Evolutionary conservation across 2,329 filamentous ascomycete genomes (phyloP).

Genomic region (Neoscytalidium dimidiatum): DNA sequence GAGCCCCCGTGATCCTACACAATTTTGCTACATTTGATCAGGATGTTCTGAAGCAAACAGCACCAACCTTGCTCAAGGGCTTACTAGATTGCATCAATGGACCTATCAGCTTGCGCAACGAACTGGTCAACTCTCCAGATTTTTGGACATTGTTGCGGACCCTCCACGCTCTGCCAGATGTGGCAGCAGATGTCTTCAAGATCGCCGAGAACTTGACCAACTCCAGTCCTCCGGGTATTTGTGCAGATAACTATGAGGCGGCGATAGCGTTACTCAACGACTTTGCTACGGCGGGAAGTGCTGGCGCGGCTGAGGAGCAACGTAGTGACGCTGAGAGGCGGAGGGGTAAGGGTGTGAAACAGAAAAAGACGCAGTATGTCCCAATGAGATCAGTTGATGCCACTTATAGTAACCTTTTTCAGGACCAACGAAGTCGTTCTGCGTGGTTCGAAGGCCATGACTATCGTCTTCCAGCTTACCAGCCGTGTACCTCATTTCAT

Average conservation of each 20-base stretch:
- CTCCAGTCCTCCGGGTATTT: conserved; percentile 75
- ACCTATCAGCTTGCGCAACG: conserved; percentile 76
- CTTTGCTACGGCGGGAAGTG: conserved; percentile 80
- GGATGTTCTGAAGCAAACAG: conserved; percentile 73
- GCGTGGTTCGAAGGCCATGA: conserved; percentile 78
- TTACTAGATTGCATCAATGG: conserved; percentile 78
- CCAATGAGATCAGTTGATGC: not conserved
- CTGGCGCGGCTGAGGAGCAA: conserved; percentile 71
- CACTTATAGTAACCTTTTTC: not conserved
- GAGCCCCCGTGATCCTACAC: conserved; percentile 88
- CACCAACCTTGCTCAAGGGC: conserved; percentile 74
- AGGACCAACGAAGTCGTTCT: conserved; percentile 72
- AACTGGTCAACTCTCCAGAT: conserved; percentile 94
- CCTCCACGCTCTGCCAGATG: conserved; percentile 68
- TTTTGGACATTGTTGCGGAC: conserved; percentile 91
- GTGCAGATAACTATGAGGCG: conserved; percentile 93
- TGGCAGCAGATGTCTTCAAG: conserved; percentile 77
- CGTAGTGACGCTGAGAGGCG: conserved; percentile 59
- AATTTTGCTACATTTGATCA: conserved; percentile 85
- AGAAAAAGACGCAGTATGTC: conserved; percentile 57
- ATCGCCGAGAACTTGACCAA: conserved; percentile 78
- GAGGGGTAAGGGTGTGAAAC: conserved; percentile 55
- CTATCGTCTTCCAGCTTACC: conserved; percentile 80
- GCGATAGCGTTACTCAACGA: conserved; percentile 82
- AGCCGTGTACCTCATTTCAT: conserved; percentile 82